phyloP scores from a whole-genome alignment of 768 basidiomycete genomes.

The Hydnomerulius pinastri region DNA sequence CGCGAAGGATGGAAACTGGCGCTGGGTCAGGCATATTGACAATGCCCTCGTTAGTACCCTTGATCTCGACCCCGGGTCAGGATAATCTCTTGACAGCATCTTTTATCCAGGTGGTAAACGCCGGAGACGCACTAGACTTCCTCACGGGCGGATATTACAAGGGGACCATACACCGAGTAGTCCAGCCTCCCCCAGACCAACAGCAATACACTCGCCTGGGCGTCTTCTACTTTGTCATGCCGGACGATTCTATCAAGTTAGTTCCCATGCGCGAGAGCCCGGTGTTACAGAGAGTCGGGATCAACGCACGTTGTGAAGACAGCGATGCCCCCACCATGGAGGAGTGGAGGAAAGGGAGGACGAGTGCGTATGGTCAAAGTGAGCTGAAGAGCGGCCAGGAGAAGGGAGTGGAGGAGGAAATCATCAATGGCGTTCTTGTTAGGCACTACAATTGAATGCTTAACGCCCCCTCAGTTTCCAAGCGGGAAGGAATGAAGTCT shows the following conservation, averaged over 20 bases:
- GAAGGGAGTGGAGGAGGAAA: slow-evolving; percentile 53
- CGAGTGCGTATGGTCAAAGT: slow-evolving; percentile 51
- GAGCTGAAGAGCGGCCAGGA: slow-evolving; percentile 43
- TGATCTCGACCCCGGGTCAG: background rate
- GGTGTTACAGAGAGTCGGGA: slow-evolving; percentile 47
- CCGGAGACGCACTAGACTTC: slow-evolving; percentile 61
- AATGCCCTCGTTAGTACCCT: slow-evolving; percentile 49
- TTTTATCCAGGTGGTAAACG: slow-evolving; percentile 51
- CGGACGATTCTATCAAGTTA: slow-evolving; percentile 51
- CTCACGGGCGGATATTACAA: slow-evolving; percentile 62
- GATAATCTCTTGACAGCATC: background rate
- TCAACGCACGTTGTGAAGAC: slow-evolving; percentile 39
- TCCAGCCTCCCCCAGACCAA: slow-evolving; percentile 60
- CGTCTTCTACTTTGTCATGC: slow-evolving; percentile 57
- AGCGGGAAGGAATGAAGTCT: slow-evolving; percentile 16
- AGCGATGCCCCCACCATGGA: slow-evolving; percentile 51
- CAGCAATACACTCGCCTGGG: slow-evolving; percentile 51
- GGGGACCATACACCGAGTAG: slow-evolving; percentile 61
- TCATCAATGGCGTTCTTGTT: slow-evolving; percentile 54
- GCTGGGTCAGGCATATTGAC: slow-evolving; percentile 58
- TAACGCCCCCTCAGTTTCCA: background rate
- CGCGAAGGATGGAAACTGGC: slow-evolving; percentile 52
- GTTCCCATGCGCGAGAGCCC: slow-evolving; percentile 48
- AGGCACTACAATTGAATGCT: slow-evolving; percentile 52
- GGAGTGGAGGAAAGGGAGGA: slow-evolving; percentile 53